phyloP scores from a whole-genome alignment of 2,329 filamentous ascomycete genomes.

The Trichoderma koningiopsis region DNA sequence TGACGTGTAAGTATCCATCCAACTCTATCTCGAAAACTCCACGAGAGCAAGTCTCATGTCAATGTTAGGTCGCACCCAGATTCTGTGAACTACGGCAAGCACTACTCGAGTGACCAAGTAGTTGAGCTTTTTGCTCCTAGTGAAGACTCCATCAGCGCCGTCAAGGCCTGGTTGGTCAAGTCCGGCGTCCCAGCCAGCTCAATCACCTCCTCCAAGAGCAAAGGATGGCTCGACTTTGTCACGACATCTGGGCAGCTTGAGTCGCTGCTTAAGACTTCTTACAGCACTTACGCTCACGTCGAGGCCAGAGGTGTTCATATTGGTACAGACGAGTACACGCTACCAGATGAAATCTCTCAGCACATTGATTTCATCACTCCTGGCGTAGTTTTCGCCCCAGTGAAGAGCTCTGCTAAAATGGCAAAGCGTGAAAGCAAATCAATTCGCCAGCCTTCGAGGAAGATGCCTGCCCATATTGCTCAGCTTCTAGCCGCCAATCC shows the following conservation, averaged over 20 bases:
- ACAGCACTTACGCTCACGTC: constrained; percentile 52
- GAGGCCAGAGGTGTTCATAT: constrained; percentile 39
- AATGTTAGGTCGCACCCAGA: constrained; percentile 41
- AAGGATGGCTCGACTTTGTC: constrained; percentile 58
- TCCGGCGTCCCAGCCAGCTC: constrained; percentile 53
- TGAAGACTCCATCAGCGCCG: constrained; percentile 50
- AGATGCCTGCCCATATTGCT: constrained; percentile 1
- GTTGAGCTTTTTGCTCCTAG: constrained; percentile 47
- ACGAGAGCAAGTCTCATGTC: background rate
- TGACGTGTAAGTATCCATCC: constrained; percentile 37
- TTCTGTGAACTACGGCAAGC: constrained; percentile 49
- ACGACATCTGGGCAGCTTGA: constrained; percentile 57
- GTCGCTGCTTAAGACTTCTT: constrained; percentile 54
- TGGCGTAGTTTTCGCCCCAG: constrained; percentile 34
- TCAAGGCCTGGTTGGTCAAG: constrained; percentile 56
- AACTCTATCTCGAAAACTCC: background rate
- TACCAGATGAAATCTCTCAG: constrained; percentile 41
- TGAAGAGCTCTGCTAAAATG: background rate
- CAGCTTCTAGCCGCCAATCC: background rate
- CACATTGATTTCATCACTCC: constrained; percentile 48
- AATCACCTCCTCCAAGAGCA: constrained; percentile 52
- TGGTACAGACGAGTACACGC: constrained; percentile 46
- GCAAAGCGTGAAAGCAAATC: background rate
- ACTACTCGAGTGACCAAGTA: constrained; percentile 49
- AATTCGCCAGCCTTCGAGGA: background rate